Conservation (phyloP, 805 yeast genomes). For the Kuraishia piskuri region DNA sequence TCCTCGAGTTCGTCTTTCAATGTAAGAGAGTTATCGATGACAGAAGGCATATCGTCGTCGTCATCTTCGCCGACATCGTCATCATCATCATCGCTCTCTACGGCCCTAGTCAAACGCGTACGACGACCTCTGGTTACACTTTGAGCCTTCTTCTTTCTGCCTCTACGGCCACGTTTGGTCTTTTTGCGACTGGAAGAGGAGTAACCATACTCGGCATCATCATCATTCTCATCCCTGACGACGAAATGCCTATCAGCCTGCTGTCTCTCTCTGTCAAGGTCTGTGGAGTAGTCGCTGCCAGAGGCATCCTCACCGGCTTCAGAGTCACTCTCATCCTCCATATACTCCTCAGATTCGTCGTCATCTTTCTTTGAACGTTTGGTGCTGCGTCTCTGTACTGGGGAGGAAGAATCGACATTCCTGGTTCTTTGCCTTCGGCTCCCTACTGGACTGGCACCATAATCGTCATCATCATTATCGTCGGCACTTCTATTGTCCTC, state of each 20-base stretch:
- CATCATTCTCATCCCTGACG: conserved; percentile 1
- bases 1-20: conserved; percentile 61
- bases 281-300: conserved; percentile 1
- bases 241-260: conserved; percentile 2
- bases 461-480: conserved; percentile 1
- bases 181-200: background rate
- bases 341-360: conserved; percentile 1
- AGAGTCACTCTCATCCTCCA: conserved; percentile 1
- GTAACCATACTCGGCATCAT: conserved; percentile 2
- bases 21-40: conserved; percentile 18
- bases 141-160: background rate
- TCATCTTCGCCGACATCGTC: conserved; percentile 8
- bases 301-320: background rate
- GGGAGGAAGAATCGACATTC: background rate
- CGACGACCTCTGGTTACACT: background rate
- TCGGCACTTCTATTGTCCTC: conserved; percentile 1
- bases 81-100: conserved; percentile 1
- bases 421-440: background rate
- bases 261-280: conserved; percentile 1
- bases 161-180: background rate
- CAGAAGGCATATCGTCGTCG: conserved; percentile 12
- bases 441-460: background rate
- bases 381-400: background rate
- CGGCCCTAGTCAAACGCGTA: background rate
- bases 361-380: background rate